A percentile compares a stretch with the other conserved stretches of the same genome.
These are phyloP conservation scores for Sphaerobolus stellatus DNA, from an alignment of 1,284 basidiomycete genomes.

Conservation along the genomic window DNA sequence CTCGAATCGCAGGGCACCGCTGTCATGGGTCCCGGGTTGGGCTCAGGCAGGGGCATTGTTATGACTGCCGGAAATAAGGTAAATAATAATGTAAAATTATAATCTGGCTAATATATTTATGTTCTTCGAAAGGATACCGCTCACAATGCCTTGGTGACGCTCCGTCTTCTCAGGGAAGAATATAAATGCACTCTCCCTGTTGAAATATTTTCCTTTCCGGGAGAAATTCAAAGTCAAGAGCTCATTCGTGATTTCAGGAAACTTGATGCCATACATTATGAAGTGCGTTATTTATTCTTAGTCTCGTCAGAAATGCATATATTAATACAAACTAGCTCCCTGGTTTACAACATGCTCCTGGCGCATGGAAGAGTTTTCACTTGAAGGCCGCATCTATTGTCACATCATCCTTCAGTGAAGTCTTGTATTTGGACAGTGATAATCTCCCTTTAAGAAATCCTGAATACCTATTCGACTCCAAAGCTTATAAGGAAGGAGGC, in stretches of 20 bases:
- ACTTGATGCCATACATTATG: constrained; percentile 32
- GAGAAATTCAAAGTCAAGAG: constrained; percentile 30
- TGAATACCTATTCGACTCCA: constrained; percentile 36
- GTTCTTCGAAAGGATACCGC: constrained; percentile 35
- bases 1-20: constrained; percentile 24
- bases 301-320: background rate
- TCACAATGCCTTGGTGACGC: constrained; percentile 31
- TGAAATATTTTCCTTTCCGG: constrained; percentile 42
- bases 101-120: background rate
- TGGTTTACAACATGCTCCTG: constrained; percentile 24
- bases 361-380: constrained; percentile 36
- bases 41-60: constrained; percentile 34
- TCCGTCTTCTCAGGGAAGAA: constrained; percentile 34
- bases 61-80: constrained; percentile 41
- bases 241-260: constrained; percentile 29
- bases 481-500: constrained; percentile 32
- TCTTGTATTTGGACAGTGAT: constrained; percentile 42
- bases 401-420: constrained; percentile 39
- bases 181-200: constrained; percentile 35
- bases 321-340: constrained; percentile 19
- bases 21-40: constrained; percentile 26
- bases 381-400: constrained; percentile 43
- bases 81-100: constrained; percentile 13
- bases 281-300: constrained; percentile 19
- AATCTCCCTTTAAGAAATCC: constrained; percentile 41